Base-by-base conservation (phyloP, 768 basidiomycete genomes). In the Mycena sanguinolenta region DNA sequence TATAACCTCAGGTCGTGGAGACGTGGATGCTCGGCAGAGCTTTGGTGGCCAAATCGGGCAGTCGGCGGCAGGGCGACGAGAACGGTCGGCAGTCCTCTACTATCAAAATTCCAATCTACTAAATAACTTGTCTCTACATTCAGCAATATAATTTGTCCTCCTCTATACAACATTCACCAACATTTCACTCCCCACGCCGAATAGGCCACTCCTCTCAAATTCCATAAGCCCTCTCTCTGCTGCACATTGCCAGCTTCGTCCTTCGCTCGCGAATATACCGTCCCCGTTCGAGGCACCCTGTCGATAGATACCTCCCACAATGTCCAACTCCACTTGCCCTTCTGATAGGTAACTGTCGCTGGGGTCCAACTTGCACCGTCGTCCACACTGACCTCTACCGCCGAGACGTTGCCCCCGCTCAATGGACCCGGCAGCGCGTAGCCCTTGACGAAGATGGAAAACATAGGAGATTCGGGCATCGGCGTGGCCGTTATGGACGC, bases 281-380 rank as follows among this genome's bases (percentile, higher is more conserved):
- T 78, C 3, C 85, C 87, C 27, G 71, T 79, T 55, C 75, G 72
- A 4, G 73, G 75, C 6, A 76, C 75, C 53, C 81, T 77, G 9
- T 79, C 77, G 17, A 93, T 16, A 57, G 83, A 80, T 4, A 76
- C 82, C 74, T 91, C 89, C 92, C 92, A 93, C 25, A 92, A 76
- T 6, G 89, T 87, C 92, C 92, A 94, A 74, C 92, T 92, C 91
- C 91, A 93, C 70, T 77, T 85, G 4, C 91, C 91, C 39, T 87
- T 80, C 63, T 88, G 89, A 70, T 92, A 91, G 1, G 83, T 87
- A 67, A 91, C 87, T 34, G 78, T 78, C 23, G 88, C 86, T 13
- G 78, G 75, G 30, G 78, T 75, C 90, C 91, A 92, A 10, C 85
- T 83, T 53, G 75, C 69, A 1, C 90, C 91, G 3, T 79, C 81